A percentile compares a stretch with the other conserved stretches of the same genome.
Conservation (phyloP, 768 basidiomycete genomes). For the Podaxis sp. region DNA sequence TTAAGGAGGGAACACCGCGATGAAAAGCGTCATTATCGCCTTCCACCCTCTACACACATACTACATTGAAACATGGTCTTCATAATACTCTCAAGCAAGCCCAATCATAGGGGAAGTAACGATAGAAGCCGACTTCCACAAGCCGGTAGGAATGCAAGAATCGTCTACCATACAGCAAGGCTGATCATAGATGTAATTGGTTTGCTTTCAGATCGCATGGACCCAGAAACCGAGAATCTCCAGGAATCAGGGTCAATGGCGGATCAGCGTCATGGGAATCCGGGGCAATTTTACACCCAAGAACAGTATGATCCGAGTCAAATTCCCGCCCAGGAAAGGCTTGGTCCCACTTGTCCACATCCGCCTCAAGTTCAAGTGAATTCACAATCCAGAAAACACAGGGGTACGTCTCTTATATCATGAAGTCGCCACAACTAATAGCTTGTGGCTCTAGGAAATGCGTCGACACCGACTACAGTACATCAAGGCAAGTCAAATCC, state of each 20-base stretch:
- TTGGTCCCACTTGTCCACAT: too few species aligned
- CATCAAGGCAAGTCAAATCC: constrained; percentile 9
- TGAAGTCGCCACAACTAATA: background rate
- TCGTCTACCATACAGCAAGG: background rate
- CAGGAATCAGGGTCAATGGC: background rate
- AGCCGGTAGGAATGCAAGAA: background rate
- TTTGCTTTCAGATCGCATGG: too few species aligned
- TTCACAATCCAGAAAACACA: background rate
- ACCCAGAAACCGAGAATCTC: too few species aligned
- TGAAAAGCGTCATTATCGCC: background rate
- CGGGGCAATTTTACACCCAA: background rate
- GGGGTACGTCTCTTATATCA: background rate
- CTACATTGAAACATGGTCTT: background rate
- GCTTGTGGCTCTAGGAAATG: background rate
- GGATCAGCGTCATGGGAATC: background rate
- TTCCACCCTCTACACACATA: background rate
- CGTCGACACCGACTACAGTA: background rate
- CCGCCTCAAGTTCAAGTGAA: too few species aligned
- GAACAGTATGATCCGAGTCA: background rate
- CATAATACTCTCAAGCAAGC: background rate
- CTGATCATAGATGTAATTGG: background rate
- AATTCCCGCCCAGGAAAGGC: too few species aligned
- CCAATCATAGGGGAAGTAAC: background rate
- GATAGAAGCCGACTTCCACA: background rate
- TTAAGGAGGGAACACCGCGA: background rate